These are phyloP conservation scores for Blastobotrys ciferrii DNA, from an alignment of 1,139 yeast genomes.

Conservation along the genomic window DNA sequence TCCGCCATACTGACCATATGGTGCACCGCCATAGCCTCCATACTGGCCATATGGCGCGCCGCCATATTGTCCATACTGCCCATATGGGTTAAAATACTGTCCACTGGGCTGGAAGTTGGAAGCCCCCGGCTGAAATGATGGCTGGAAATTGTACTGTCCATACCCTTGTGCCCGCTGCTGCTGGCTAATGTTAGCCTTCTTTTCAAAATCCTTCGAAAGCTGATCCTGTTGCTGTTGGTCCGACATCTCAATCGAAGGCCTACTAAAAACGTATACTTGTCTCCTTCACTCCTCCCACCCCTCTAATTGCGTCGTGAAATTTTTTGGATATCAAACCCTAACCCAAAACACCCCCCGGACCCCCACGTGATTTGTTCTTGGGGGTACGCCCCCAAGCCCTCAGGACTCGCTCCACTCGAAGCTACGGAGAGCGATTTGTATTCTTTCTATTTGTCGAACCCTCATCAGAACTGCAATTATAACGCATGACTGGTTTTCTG, in stretches of 20 bases:
- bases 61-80: slow-evolving; percentile 34
- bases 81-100: slow-evolving; percentile 42
- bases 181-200: slow-evolving; percentile 17
- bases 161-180: slow-evolving; percentile 14
- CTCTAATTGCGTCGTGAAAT: not conserved
- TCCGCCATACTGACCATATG: slow-evolving; percentile 36
- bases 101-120: slow-evolving; percentile 25
- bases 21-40: slow-evolving; percentile 31
- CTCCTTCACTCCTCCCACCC: not conserved
- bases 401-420: too few relatives aligned
- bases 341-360: slow-evolving; percentile 1
- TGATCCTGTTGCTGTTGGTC: slow-evolving; percentile 17
- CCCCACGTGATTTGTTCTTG: too few relatives aligned
- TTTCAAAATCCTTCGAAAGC: slow-evolving; percentile 19
- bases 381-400: too few relatives aligned
- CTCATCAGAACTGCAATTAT: too few relatives aligned
- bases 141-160: slow-evolving; percentile 22
- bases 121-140: slow-evolving; percentile 29
- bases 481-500: too few relatives aligned
- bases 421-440: too few relatives aligned
- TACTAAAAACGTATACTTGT: not conserved
- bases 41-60: slow-evolving; percentile 35
- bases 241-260: not conserved
- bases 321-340: not conserved
- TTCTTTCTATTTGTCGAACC: too few relatives aligned